Evolutionary conservation across 2,329 filamentous ascomycete genomes (phyloP).

Genomic region (Tolypocladium tundrense): DNA sequence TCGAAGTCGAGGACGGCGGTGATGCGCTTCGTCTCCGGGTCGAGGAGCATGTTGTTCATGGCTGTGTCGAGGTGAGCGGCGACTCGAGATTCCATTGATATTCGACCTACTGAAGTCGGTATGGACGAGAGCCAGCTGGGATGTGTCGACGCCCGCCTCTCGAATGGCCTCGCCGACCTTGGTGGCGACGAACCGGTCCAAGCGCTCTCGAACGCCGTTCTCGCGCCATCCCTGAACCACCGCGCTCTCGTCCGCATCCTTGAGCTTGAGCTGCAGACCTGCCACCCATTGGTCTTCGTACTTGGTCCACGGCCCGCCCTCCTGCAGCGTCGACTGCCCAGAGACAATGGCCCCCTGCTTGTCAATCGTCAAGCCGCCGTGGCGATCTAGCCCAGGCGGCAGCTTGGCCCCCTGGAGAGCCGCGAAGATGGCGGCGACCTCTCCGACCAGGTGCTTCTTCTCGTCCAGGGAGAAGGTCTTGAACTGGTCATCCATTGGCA

Average conservation of each 20-base stretch:
- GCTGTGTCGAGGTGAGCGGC: slow-evolving; percentile 4
- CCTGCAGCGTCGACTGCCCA: slow-evolving; percentile 7
- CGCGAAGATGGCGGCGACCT: background rate
- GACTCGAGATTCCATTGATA: background rate
- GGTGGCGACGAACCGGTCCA: slow-evolving; percentile 7
- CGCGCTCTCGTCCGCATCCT: background rate
- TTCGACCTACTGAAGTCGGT: slow-evolving; percentile 14
- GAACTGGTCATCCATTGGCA: background rate
- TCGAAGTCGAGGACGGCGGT: slow-evolving; percentile 19
- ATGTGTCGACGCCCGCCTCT: slow-evolving; percentile 1
- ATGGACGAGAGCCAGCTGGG: slow-evolving; percentile 10
- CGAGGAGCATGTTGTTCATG: slow-evolving; percentile 16
- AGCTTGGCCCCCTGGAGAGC: background rate
- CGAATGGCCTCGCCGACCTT: slow-evolving; percentile 3
- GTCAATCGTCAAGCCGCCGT: background rate
- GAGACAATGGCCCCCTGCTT: background rate
- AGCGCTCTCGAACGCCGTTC: slow-evolving; percentile 4
- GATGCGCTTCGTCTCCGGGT: slow-evolving; percentile 8
- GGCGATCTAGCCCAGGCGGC: background rate
- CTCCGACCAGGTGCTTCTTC: background rate
- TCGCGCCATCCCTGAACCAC: slow-evolving; percentile 9
- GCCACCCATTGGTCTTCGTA: slow-evolving; percentile 6
- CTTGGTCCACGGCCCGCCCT: slow-evolving; percentile 9
- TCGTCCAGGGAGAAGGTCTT: background rate
- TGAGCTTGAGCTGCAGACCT: background rate